These are phyloP conservation scores for Phytophthora pinifolia DNA, from an alignment of 352 stramenopile species.

Conservation along the genomic window DNA sequence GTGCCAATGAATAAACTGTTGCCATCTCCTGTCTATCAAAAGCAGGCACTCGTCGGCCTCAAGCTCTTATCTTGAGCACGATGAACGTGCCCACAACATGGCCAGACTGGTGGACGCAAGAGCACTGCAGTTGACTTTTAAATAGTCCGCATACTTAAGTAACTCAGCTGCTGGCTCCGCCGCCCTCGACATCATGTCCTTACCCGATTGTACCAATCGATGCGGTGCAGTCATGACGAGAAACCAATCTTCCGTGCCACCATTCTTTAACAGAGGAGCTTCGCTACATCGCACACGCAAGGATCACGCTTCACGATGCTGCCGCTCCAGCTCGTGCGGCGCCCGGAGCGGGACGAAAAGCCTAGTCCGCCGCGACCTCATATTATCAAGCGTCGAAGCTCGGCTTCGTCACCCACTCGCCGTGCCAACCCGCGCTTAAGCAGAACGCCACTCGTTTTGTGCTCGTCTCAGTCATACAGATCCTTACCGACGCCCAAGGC, in stretches of 20 bases:
- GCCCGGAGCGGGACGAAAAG: constrained; percentile 17
- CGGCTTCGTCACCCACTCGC: constrained; percentile 9
- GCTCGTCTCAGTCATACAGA: constrained; percentile 8
- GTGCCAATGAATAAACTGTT: too few relatives aligned
- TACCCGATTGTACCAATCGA: constrained; percentile 2
- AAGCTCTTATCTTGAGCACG: too few relatives aligned
- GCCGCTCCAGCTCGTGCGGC: constrained; percentile 24
- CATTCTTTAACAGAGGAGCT: constrained; percentile 11
- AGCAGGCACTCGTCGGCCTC: too few relatives aligned
- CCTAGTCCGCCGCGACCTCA: constrained; percentile 20
- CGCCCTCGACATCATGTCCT: constrained; percentile 10
- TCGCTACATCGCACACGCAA: constrained; percentile 1
- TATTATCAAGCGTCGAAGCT: constrained; percentile 23
- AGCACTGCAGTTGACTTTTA: background rate
- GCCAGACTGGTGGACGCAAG: too few relatives aligned
- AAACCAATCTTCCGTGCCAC: background rate
- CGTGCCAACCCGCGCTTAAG: constrained; percentile 11
- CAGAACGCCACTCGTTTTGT: constrained; percentile 10
- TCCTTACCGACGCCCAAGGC: constrained; percentile 21
- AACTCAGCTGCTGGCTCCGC: background rate
- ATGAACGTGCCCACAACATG: too few relatives aligned
- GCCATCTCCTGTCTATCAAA: too few relatives aligned
- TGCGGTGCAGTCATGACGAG: background rate
- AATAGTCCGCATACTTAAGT: constrained; percentile 13
- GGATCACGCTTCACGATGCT: constrained; percentile 15